Base-by-base conservation (phyloP, 1,284 basidiomycete species). In the Hemileia vastatrix region DNA sequence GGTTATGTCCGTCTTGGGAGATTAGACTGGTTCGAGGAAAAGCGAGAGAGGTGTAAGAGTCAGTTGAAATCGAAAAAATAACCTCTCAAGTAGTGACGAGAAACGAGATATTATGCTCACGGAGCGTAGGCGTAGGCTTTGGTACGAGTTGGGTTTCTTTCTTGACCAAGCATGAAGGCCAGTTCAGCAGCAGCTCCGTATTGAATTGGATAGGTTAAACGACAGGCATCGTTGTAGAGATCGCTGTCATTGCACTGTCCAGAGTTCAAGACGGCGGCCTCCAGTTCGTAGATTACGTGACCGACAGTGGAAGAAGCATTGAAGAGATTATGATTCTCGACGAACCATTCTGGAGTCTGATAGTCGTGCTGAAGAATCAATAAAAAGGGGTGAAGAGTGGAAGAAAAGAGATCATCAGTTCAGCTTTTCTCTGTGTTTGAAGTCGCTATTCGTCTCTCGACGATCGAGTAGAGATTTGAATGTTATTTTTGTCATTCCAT, bases 341-440 rank as follows among this genome's bases (percentile, higher is more conserved):
- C 32, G 18, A 69, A 40, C 43, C 54, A 63, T 32, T 57, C 45
- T 2, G 66, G 66, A 11, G 66, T 69, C 3, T 67, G 44, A 57
- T 70, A 70, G 62, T 69, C 59, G 57, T 69, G 68, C 51, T 70
- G 50, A 58, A 68, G 66, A 43, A 69, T 64, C 6, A 60, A 66
- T 11, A 32, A 3, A 40, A 58, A 48, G 32, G 24, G 45, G 53
- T 64, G 64, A 13, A 60, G 67, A 36, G n/a, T n/a, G n/a, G 65
- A 63, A 11, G 36, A 27, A 27, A 27, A 27, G 27, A 27, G 27
- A 27, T 27, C 27, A 27, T 27, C 27, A 27, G 27, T 27, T 27
- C 27, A 27, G 2, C 27, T 27, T 27, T 27, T 27, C 27, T 27
- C 27, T 6, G 27, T 27, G 2, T 24, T 32, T 13, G 48, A 32